Evolutionary conservation across 441 rosid genomes (phyloP), one percentile per base, ranked within the genome.

Genomic region (Brassica balearica): DNA sequence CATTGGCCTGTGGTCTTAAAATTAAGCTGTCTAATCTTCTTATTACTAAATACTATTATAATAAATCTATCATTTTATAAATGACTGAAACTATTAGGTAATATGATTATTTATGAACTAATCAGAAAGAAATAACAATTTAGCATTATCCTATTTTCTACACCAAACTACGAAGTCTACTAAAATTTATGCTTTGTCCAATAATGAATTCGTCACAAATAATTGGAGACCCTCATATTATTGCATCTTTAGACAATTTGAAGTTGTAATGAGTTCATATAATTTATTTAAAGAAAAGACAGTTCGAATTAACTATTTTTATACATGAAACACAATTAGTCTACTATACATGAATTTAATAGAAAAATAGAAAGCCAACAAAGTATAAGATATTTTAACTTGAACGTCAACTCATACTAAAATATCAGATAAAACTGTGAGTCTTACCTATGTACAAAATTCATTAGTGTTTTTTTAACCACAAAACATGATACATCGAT

Each of bases 121-220:
- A 32, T 64, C 22, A 32, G 48, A 15, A 64, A 64, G 68, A 64
- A 32, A 34, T 15, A 34, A 32, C 23, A 64, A 32, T 64, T 32
- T 14, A 15, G 12, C 10, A 64, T 15, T 15, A 64, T 64, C 68
- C 11, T 32, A 34, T 34, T 34, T 64, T 32, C n/a, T 34, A 15
- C 12, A 64, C 68, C 68, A 64, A 64, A 64, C 68, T 34, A 34
- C 23, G 10, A 32, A 32, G 62, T 58, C 62, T 7, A 29, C 19
- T 63, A 63, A 14, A 34, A 14, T 64, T 32, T 64, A 34, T 65
- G 51, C 14, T 34, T 61, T 64, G 5, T 34, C 69, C 27, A 36
- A 65, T 36, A 36, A 65, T 65, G 69, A 65, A 17, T 65, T 36
- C 51, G 51, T 65, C 17, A 65, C 51, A 36, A 36, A 65, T 36